Evolutionary conservation across 352 stramenopile species (phyloP), one percentile per base, ranked within the genome.

Genomic region (Pythium oligandrum): DNA sequence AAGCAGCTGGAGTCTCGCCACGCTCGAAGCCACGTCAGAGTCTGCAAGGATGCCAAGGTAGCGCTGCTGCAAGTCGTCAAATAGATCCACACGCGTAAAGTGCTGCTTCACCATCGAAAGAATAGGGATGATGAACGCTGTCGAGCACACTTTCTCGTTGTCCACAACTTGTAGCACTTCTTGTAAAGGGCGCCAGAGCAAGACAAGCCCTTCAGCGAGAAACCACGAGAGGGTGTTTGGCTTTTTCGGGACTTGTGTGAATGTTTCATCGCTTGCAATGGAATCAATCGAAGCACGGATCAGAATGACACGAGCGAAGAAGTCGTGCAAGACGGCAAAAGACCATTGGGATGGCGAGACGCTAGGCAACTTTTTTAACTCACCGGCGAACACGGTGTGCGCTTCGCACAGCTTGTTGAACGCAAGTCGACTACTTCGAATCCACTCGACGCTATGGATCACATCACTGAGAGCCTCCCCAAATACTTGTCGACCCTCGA

Each of bases 151-250:
- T 38, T 68, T 63, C 8, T 79, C 72, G 45, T 57, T 58, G 2
- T 49, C 51, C 11, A 75, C 52, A 9, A 86, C 69, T 40, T 70
- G 56, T 11, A 65, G 49, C 6, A 83, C 58, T 50, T 86, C 75
- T 38, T 70, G 48, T 5, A 86, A 63, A 3, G 72, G 68, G 8
- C 58, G 65, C 31, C 77, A 64, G 10, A 86, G 37, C 30, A 75
- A 37, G 6, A 78, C 26, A 6, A 79, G 45, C 9, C 57, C 72
- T 54, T 86, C 75, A 0, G 63, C 55, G 10, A 86, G 7, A 6
- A 62, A 12, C 59, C 59, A 67, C 30, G 54, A 59, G 1, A 4
- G 44, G 3, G 51, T 2, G 3, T 33, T 54, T 4, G 53, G 44
- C 10, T 44, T 44, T 3, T 11, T 40, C 12, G 38, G 38, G 38